A percentile compares a stretch with the other conserved stretches of the same genome.
phyloP scores from a whole-genome alignment of 257 asterid species.

The Plantago ovata region DNA sequence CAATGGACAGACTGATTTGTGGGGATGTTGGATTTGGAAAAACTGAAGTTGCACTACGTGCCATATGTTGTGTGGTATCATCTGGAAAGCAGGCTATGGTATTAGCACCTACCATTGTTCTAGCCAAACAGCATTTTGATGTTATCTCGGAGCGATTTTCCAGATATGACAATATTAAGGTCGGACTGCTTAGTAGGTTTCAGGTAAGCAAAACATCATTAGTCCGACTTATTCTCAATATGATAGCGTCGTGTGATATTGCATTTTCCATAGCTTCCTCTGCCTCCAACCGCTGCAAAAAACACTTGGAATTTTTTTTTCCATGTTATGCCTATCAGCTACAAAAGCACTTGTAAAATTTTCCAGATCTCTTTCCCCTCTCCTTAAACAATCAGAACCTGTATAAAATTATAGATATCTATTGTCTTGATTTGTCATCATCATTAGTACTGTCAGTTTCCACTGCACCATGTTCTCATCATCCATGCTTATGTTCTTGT shows the following conservation, averaged over 20 bases:
- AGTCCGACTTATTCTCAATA: constrained; percentile 14
- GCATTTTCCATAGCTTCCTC: constrained; percentile 2
- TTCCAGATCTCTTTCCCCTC: no score
- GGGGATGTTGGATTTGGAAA: constrained; percentile 99
- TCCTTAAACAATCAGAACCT: no score
- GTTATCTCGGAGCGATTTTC: constrained; percentile 85
- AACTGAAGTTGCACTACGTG: constrained; percentile 98
- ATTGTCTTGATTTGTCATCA: not conserved
- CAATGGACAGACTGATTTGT: constrained; percentile 96
- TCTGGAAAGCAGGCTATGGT: constrained; percentile 95
- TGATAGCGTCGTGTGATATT: constrained; percentile 15
- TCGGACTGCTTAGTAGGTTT: constrained; percentile 93
- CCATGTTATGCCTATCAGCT: no score
- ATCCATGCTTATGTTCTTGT: not conserved
- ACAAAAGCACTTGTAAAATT: no score
- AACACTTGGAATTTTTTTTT: constrained; percentile 9
- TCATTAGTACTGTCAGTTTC: constrained; percentile 9
- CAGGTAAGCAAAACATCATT: constrained; percentile 54
- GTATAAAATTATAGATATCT: not conserved
- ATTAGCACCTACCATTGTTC: constrained; percentile 89
- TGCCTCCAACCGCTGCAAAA: constrained; percentile 6
- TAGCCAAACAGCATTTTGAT: constrained; percentile 95
- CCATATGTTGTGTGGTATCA: constrained; percentile 86
- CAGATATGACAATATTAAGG: constrained; percentile 48
- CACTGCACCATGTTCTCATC: constrained; percentile 10